Evolutionary conservation across 305 asterid species (phyloP).

Genomic region (Fraxinus sp.): DNA sequence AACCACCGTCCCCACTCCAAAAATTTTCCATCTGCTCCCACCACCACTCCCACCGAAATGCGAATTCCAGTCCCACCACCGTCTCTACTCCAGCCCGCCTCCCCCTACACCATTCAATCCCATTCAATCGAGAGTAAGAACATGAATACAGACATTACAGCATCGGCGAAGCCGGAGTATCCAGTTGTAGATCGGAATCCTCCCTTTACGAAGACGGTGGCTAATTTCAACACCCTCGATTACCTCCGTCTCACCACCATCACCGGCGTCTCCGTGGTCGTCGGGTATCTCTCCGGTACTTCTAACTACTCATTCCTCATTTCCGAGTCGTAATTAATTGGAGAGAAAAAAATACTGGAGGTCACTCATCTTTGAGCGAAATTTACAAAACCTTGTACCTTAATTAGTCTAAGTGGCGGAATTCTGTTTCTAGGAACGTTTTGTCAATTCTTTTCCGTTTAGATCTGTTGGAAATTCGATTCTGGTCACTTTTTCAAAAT

Average conservation of each 20-base stretch:
- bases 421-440: background rate
- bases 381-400: background rate
- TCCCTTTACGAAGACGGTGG: conserved; percentile 83
- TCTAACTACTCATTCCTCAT: background rate
- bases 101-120: too few species aligned
- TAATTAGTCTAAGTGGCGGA: background rate
- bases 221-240: conserved; percentile 84
- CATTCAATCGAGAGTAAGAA: background rate
- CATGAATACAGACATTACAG: conserved; percentile 93
- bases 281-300: conserved; percentile 90
- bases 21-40: too few species aligned
- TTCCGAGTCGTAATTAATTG: background rate
- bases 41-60: too few species aligned
- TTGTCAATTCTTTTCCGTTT: background rate
- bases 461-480: background rate
- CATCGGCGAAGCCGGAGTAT: conserved; percentile 81
- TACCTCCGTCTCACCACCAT: conserved; percentile 87
- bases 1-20: too few species aligned
- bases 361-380: background rate
- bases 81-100: too few species aligned
- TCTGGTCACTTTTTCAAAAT: background rate
- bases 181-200: conserved; percentile 95
- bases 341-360: background rate
- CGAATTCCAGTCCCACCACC: too few species aligned
- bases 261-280: conserved; percentile 85